A percentile compares a stretch with the other conserved stretches of the same genome.
These are phyloP conservation scores for Yamadazyma philogaea DNA, from an alignment of 805 yeast genomes.

Conservation along the genomic window DNA sequence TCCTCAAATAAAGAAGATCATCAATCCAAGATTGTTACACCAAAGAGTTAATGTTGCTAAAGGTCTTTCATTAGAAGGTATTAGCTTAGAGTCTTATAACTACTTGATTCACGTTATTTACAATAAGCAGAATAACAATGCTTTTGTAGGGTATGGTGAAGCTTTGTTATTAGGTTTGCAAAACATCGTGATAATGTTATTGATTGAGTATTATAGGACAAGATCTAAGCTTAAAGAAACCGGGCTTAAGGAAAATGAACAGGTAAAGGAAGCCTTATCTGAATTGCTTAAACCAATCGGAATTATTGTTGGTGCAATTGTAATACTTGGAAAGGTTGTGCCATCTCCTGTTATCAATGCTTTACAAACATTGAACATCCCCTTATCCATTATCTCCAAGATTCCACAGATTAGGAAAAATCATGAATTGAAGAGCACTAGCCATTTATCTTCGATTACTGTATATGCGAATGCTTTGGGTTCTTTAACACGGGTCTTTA, in stretches of 20 bases:
- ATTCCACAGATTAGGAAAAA: slow-evolving; percentile 40
- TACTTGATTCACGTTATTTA: slow-evolving; percentile 39
- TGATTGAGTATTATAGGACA: slow-evolving; percentile 33
- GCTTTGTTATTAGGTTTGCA: slow-evolving; percentile 37
- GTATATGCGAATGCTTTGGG: slow-evolving; percentile 41
- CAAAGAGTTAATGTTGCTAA: slow-evolving; percentile 29
- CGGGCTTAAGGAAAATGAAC: slow-evolving; percentile 18
- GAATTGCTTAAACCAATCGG: slow-evolving; percentile 27
- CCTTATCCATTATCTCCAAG: slow-evolving; percentile 35
- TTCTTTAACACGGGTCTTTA: slow-evolving; percentile 37
- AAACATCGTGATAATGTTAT: slow-evolving; percentile 33
- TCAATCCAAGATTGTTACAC: slow-evolving; percentile 23
- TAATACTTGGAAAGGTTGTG: slow-evolving; percentile 31
- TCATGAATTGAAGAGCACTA: slow-evolving; percentile 31
- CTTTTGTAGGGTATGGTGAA: slow-evolving; percentile 42
- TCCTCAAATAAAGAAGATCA: slow-evolving; percentile 40
- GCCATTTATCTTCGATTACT: slow-evolving; percentile 37
- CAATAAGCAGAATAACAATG: slow-evolving; percentile 31
- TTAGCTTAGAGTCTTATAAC: slow-evolving; percentile 34
- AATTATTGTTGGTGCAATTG: slow-evolving; percentile 23
- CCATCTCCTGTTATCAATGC: slow-evolving; percentile 26
- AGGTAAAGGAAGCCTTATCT: slow-evolving; percentile 14
- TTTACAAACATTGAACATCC: slow-evolving; percentile 37
- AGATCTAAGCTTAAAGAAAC: slow-evolving; percentile 17
- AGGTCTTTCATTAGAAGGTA: slow-evolving; percentile 36